Conservation (phyloP, 108 stramenopile species). For the Mediolabrus comicus region DNA sequence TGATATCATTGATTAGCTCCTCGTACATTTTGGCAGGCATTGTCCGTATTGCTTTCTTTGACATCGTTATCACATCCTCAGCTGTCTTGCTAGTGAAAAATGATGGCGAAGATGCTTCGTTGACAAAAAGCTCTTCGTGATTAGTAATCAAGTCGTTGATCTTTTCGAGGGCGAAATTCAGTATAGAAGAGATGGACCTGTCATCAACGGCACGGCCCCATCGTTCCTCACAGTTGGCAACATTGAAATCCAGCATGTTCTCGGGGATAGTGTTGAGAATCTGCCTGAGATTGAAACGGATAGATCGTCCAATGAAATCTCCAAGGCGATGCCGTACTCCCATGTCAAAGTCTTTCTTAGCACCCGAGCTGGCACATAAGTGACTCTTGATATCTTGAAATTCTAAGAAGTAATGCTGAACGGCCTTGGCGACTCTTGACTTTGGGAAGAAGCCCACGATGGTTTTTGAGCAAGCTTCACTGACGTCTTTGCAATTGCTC, state of each 20-base stretch:
- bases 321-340: constrained; percentile 44
- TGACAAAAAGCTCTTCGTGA: constrained; percentile 8
- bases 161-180: constrained; percentile 43
- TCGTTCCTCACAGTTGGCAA: constrained; percentile 19
- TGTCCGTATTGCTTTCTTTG: constrained; percentile 3
- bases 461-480: constrained; percentile 28
- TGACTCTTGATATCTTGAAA: constrained; percentile 27
- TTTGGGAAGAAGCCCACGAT: constrained; percentile 41
- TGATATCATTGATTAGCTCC: constrained; percentile 44
- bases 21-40: constrained; percentile 25
- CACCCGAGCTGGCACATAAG: background rate
- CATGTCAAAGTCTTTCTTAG: constrained; percentile 1
- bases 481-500: constrained; percentile 2
- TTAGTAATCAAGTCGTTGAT: constrained; percentile 26
- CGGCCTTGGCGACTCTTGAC: constrained; percentile 28
- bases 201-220: constrained; percentile 50
- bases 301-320: constrained; percentile 51
- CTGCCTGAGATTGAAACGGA: constrained; percentile 50
- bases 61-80: constrained; percentile 3
- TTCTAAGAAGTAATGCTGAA: constrained; percentile 25
- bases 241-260: constrained; percentile 20
- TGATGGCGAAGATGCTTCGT: constrained; percentile 7
- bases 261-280: constrained; percentile 46
- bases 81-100: constrained; percentile 43
- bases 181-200: constrained; percentile 54